phyloP scores from a whole-genome alignment of 225 moss, liverwort and hornwort species.

The Antitrichia curtipendula region DNA sequence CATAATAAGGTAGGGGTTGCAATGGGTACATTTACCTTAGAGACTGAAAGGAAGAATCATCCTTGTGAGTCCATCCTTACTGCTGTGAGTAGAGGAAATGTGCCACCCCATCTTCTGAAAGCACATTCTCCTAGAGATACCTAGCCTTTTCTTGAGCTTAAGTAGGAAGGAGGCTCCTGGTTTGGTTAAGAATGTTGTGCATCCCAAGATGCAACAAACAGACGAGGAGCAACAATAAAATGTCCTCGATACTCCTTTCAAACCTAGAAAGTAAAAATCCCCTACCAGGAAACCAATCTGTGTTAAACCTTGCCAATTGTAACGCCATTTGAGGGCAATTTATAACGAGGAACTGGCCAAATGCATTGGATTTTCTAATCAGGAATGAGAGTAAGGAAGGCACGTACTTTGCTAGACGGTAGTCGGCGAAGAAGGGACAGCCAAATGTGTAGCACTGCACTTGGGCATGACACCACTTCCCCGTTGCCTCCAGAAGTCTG shows the following conservation, averaged over 20 bases:
- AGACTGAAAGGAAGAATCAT: not conserved
- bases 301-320: not conserved
- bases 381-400: not conserved
- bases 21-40: not conserved
- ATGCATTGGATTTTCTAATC: no score
- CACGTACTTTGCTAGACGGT: conserved; percentile 56
- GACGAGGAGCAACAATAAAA: not conserved
- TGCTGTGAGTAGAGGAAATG: not conserved
- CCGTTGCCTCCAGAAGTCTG: conserved; percentile 89
- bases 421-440: conserved; percentile 94
- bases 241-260: not conserved
- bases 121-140: not conserved
- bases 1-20: not conserved
- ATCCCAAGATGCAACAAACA: not conserved
- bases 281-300: not conserved
- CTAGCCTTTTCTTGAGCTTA: not conserved
- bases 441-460: conserved; percentile 97
- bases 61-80: not conserved
- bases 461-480: conserved; percentile 95
- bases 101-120: not conserved
- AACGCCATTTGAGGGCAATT: not conserved
- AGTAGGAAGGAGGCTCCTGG: not conserved
- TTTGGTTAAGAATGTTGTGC: not conserved
- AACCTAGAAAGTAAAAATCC: not conserved
- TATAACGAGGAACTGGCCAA: not conserved